Evolutionary conservation across 2,329 filamentous ascomycete species (phyloP), one percentile per base, ranked within the genome.

Genomic region (Fusarium robinianum): DNA sequence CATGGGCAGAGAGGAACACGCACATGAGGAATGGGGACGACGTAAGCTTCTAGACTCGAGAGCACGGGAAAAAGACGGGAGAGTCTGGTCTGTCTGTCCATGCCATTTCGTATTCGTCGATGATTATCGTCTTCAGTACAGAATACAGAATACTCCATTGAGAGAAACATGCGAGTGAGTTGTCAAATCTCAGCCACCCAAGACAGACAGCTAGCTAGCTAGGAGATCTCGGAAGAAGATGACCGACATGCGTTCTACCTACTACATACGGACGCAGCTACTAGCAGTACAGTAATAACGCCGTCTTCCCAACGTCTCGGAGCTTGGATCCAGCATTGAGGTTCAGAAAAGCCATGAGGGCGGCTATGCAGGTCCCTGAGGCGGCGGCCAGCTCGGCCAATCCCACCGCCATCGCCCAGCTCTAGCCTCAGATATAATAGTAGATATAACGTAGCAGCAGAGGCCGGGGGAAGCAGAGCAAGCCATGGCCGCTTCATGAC

Each of bases 21-120:
- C 53, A 47, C 55, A 43, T 49, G 55, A 59, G 57, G 57, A 61
- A 61, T 55, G 58, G 53, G 46, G 46, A 31, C 30, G 33, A 29
- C 21, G 42, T 26, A 33, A 46, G 41, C 41, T 39, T 39, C 31
- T 31, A 34, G 26, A 18, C n/a, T 14, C 29, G 8, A 12, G 15
- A 17, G 12, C 36, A 21, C 36, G 36, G 42, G 22, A 15, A 25
- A 15, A 23, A 26, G 16, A 41, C 31, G 35, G 24, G 31, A 27
- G n/a, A 23, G 12, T n/a, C 7, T 12, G 36, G 25, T 30, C 15
- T 26, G 29, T n/a, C n/a, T n/a, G n/a, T n/a, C n/a, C 46, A 35
- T 38, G 32, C 39, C 41, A 41, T 45, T n/a, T n/a, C n/a, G n/a
- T n/a, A n/a, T n/a, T n/a, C n/a, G n/a, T n/a, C n/a, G n/a, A n/a